Base-by-base conservation (phyloP, 2,329 filamentous ascomycete species). In the Trichoderma arundinaceum region DNA sequence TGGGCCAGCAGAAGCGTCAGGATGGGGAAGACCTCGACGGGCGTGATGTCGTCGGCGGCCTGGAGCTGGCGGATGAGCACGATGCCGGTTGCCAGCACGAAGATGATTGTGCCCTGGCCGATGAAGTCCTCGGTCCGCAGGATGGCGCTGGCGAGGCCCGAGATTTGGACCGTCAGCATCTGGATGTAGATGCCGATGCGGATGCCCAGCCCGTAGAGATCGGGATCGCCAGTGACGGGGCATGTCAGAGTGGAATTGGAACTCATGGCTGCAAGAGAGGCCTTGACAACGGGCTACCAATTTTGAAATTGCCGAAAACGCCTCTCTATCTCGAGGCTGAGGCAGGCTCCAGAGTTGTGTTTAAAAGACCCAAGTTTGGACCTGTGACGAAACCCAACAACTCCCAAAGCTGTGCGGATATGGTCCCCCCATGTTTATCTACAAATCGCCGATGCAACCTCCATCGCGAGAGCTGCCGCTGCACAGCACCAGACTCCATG, bases 141-240 rank as follows among this genome's bases (percentile, higher is more conserved):
- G n/a, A 58, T 49, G 22, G 60, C 51, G 64, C 62, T 67, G 28
- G 71, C 60, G 8, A 72, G 60, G 38, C 66, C 67, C 8, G 71
- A 72, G n/a, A 72, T 43, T 54, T 71, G 69, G 39, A 71, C 69
- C 6, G 71, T 68, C 32, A 72, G n/a, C 69, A 71, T 72, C 59
- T 73, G 71, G 41, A 74, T 66, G 63, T 74, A 74, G 54, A 74
- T 70, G 58, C 72, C 72, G 61, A 74, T 44, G 44, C 72, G 70
- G 66, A 74, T 72, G 43, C 72, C 72, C 22, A 74, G 68, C 38
- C 72, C 72, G 66, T 74, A 74, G 22, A 74, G 67, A 49, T 74
- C 72, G 54, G 65, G 9, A 52, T 73, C 68, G 65, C 72, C 72
- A 22, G 33, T 0, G 49, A 74, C 51, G 13, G 67, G 68, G 64